Evolutionary conservation across 2,329 filamentous ascomycete species (phyloP).

Genomic region (Fusarium aywerte): DNA sequence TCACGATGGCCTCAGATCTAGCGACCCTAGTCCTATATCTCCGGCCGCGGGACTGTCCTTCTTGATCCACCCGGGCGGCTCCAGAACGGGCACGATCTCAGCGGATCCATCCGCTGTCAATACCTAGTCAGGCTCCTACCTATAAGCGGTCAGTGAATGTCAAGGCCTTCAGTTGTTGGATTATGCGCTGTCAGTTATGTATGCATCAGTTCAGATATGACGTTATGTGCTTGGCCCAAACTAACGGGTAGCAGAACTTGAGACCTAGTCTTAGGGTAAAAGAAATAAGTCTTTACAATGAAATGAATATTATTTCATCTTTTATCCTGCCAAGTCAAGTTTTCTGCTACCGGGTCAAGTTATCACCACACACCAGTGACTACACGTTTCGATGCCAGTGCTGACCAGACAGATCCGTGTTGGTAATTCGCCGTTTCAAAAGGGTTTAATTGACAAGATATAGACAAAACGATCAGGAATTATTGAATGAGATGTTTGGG

Average conservation of each 20-base stretch:
- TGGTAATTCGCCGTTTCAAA: no score
- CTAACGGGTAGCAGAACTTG: background rate
- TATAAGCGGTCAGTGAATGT: background rate
- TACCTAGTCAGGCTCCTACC: background rate
- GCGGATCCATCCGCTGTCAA: constrained; percentile 7
- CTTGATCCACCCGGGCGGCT: constrained; percentile 28
- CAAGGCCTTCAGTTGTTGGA: background rate
- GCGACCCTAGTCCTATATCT: constrained; percentile 25
- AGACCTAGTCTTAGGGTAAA: background rate
- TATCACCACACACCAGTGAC: background rate
- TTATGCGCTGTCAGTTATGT: background rate
- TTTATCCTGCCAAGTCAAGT: background rate
- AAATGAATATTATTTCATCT: background rate
- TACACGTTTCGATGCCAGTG: background rate
- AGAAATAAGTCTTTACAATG: background rate
- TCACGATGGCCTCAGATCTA: constrained; percentile 36
- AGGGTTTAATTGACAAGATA: no score
- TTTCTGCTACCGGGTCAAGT: background rate
- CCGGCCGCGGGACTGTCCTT: constrained; percentile 24
- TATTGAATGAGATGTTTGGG: no score
- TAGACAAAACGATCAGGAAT: no score
- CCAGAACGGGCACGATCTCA: constrained; percentile 16
- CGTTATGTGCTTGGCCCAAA: background rate
- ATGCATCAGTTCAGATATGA: background rate
- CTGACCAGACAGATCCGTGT: background rate